phyloP scores from a whole-genome alignment of 2,329 filamentous ascomycete species.

The Epichloe brachyelytri region DNA sequence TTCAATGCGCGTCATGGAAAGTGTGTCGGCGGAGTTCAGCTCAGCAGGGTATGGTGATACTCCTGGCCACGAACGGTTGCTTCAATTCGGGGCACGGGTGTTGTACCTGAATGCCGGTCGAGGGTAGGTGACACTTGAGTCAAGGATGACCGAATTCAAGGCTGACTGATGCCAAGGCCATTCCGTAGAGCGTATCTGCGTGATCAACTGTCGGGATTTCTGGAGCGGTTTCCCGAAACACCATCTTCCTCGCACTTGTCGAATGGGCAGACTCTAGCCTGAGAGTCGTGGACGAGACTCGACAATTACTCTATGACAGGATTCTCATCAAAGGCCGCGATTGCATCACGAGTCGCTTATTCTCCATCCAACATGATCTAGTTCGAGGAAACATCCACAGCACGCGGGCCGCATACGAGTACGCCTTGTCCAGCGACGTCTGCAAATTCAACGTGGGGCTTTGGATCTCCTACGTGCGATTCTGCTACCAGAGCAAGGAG shows the following conservation, averaged over 20 bases:
- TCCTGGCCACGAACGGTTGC: constrained; percentile 44
- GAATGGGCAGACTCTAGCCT: constrained; percentile 62
- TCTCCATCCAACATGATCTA: constrained; percentile 39
- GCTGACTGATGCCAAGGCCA: constrained; percentile 26
- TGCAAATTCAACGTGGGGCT: constrained; percentile 28
- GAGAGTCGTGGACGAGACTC: constrained; percentile 63
- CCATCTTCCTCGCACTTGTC: constrained; percentile 58
- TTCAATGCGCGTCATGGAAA: constrained; percentile 29
- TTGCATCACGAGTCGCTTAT: constrained; percentile 30
- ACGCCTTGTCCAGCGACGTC: constrained; percentile 29
- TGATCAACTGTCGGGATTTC: constrained; percentile 44
- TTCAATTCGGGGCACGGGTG: constrained; percentile 56
- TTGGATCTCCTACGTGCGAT: constrained; percentile 39
- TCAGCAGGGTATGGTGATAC: constrained; percentile 21
- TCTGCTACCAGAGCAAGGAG: constrained; percentile 27
- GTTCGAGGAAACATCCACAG: constrained; percentile 35
- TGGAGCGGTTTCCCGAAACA: constrained; percentile 58
- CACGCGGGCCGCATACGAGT: constrained; percentile 37
- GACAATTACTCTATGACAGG: constrained; percentile 46
- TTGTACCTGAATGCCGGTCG: constrained; percentile 52
- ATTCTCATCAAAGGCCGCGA: constrained; percentile 29
- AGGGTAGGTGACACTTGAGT: constrained; percentile 27
- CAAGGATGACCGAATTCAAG: background rate
- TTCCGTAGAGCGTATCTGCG: constrained; percentile 58
- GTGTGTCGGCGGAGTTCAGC: constrained; percentile 29